Percentiles rank a stretch among this genome's conserved stretches.
Conservation (phyloP, 306 rosid genomes). For the Prunus fruticosa region DNA sequence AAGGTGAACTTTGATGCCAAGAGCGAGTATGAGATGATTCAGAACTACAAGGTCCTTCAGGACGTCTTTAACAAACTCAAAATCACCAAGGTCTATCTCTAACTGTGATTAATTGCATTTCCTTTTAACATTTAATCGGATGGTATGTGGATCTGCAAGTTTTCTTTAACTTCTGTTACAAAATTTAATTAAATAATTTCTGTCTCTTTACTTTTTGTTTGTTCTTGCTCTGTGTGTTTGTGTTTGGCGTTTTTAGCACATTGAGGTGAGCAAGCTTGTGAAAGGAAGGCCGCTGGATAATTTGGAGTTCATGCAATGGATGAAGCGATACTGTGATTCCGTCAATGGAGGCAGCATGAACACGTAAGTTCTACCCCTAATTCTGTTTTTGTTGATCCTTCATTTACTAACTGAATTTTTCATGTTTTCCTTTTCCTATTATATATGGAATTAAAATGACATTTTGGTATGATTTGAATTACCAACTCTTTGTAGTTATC, state of each 20-base stretch:
- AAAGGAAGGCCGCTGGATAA: constrained; percentile 94
- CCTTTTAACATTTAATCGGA: not conserved
- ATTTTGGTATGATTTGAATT: not conserved
- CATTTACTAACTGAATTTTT: not conserved
- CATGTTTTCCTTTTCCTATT: not conserved
- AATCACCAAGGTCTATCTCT: constrained; percentile 64
- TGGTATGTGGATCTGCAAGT: not conserved
- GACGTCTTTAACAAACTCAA: constrained; percentile 92
- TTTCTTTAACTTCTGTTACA: not conserved
- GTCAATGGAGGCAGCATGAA: constrained; percentile 49
- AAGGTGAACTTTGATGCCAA: constrained; percentile 96
- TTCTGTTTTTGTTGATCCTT: not conserved
- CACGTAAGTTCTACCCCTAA: constrained; percentile 28
- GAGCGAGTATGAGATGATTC: constrained; percentile 94
- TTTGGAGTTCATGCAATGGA: constrained; percentile 96
- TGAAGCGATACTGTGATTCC: constrained; percentile 92
- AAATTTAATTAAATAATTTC: not conserved
- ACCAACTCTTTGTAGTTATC: not conserved
- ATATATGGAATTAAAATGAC: not conserved
- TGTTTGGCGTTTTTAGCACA: constrained; percentile 41
- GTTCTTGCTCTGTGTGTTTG: not conserved
- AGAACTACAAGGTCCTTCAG: constrained; percentile 96
- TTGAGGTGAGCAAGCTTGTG: constrained; percentile 88
- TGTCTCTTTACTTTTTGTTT: not conserved
- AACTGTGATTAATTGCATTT: not conserved